Evolutionary conservation across 495 filamentous ascomycete genomes (phyloP), one percentile per base, ranked within the genome.

Genomic region (Thermochaetoides thermophila): DNA sequence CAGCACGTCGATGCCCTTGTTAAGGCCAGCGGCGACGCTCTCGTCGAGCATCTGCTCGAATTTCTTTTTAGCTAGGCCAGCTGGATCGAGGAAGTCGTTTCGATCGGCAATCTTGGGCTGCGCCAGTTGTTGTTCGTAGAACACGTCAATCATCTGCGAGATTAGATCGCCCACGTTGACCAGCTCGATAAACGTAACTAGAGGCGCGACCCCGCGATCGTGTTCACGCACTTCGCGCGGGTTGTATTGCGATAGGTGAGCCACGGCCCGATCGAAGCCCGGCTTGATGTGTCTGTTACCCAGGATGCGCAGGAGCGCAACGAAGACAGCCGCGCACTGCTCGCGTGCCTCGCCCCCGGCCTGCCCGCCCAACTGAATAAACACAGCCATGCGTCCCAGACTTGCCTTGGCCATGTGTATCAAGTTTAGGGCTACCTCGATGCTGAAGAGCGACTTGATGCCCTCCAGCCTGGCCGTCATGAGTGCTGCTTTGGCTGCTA

Each of bases 11-110:
- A 99, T 95, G 34, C 91, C 91, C 59, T 89, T 91, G 50, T 93
- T 94, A 40, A 99, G 59, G 6, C 91, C 91, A 17, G 89, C 84
- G 1, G 91, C 91, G 14, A 99, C 91, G 32, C 82, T 78, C 57
- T 96, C 91, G 50, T 99, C 91, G 7, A 99, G 75, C 79, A 94
- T 93, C 56, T 96, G 86, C 63, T 99, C 91, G 39, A 99, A 99
- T 29, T 80, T 83, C 59, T 94, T 96, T 69, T 99, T 99, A 44
- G 87, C 85, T 42, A 91, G 76, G 13, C 76, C 78, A 0, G 85
- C 82, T 4, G 85, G 84, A 46, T 89, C 82, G 21, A 99, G 59
- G 48, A 96, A 99, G 55, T 99, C 89, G 44, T 91, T 86, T 15
- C 80, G 73, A 46, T 99, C 87, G 9, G 79, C 79, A 31, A 99